Evolutionary conservation across 768 basidiomycete genomes (phyloP), one percentile per base, ranked within the genome.

Genomic region (Collybia sp.): DNA sequence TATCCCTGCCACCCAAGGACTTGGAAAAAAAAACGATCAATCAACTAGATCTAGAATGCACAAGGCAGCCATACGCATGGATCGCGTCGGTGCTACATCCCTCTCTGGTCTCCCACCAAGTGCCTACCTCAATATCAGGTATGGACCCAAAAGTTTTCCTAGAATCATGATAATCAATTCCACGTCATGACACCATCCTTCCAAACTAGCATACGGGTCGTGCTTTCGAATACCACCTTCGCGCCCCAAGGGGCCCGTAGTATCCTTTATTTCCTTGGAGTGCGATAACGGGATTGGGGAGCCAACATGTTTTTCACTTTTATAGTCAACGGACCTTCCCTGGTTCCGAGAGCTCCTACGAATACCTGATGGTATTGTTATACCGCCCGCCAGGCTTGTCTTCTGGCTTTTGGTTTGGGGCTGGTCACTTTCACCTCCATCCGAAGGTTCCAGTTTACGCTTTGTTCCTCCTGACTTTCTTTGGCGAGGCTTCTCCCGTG

Each of bases 1-100:
- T 37, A 96, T 94, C 0, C 93, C 93, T 31, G 79, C 86, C 5
- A 95, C 92, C 71, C 78, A 82, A 0, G 92, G 91, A 2, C 88
- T 93, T 52, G 0, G 20, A 16, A 40, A 12, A 33, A 18, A 25
- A 25, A 30, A 44, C 42, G 13, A 51, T 49, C 35, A 40, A 42
- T 45, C 16, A 51, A 41, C 18, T n/a, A 25, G 17, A 20, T 45
- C 20, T 41, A 49, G 43, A 0, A 41, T 45, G 33, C 12, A 12
- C 40, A 42, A 34, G 15, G 6, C 15, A n/a, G 2, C 70, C 88
- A 59, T 62, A 92, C 90, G 90, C 91, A 54, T 95, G 93, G 47
- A 95, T 70, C 6, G 92, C 75, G 60, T 89, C 92, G 1, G 59
- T 65, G 41, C 88, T 88, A 53, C 91, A 93, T 9, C 55, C 79